Evolutionary conservation across 1,284 basidiomycete species (phyloP).

Genomic region (Papiliotrema fonsecae): DNA sequence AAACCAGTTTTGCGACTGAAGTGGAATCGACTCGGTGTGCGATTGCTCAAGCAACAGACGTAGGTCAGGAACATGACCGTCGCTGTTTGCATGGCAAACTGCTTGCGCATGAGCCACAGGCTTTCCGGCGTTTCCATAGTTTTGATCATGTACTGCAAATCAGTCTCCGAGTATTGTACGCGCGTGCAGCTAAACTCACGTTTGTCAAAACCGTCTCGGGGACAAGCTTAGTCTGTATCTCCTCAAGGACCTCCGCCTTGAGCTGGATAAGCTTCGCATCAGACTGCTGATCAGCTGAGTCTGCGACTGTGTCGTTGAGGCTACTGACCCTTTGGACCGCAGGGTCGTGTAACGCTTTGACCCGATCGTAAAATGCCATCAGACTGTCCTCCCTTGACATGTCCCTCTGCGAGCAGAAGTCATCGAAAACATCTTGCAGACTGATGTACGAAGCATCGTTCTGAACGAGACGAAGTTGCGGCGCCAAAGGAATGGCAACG

Average conservation of each 20-base stretch:
- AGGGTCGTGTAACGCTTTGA: constrained; percentile 58
- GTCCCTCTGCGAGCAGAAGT: constrained; percentile 71
- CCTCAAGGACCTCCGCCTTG: constrained; percentile 83
- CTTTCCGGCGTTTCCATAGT: constrained; percentile 81
- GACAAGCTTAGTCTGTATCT: constrained; percentile 81
- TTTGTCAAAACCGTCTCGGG: constrained; percentile 83
- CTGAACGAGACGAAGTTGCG: constrained; percentile 79
- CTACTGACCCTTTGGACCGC: constrained; percentile 26
- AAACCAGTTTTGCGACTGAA: constrained; percentile 82
- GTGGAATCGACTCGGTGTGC: constrained; percentile 80
- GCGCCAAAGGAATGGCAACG: constrained; percentile 76
- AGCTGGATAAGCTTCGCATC: constrained; percentile 35
- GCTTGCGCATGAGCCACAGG: constrained; percentile 95
- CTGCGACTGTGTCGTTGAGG: no score
- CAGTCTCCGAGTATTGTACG: background rate
- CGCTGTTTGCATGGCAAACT: constrained; percentile 87
- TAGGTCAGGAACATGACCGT: constrained; percentile 90
- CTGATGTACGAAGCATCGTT: constrained; percentile 87
- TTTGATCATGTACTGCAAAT: constrained; percentile 75
- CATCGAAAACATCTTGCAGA: constrained; percentile 90
- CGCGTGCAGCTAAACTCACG: constrained; percentile 52
- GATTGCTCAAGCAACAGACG: constrained; percentile 75
- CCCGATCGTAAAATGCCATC: constrained; percentile 74
- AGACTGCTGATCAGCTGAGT: constrained; percentile 9
- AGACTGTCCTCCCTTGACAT: constrained; percentile 86